Evolutionary conservation across 371 early-diverging fungal species (phyloP).

Genomic region (Apophysomyces ossiformis): DNA sequence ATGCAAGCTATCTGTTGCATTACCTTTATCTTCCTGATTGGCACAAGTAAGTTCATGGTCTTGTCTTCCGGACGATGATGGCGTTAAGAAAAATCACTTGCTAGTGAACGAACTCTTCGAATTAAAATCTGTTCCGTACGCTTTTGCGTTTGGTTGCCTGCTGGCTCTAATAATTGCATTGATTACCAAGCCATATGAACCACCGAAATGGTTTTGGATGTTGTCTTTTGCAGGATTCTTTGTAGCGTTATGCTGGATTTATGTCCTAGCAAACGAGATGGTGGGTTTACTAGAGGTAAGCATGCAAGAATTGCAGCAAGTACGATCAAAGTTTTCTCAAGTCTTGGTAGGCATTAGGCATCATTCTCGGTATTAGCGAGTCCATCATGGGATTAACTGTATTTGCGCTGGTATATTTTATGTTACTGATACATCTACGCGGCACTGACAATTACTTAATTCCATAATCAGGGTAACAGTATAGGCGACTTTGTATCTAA

Average conservation of each 20-base stretch:
- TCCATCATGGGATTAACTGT: slow-evolving; percentile 85
- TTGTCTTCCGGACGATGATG: neutral
- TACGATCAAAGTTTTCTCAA: neutral
- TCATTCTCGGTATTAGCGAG: slow-evolving; percentile 75
- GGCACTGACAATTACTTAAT: neutral
- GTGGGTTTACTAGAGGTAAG: slow-evolving; percentile 64
- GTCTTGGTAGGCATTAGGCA: slow-evolving; percentile 62
- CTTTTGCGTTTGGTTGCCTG: slow-evolving; percentile 30
- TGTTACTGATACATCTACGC: neutral
- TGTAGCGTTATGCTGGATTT: slow-evolving; percentile 80
- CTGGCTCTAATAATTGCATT: slow-evolving; percentile 22
- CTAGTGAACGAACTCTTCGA: slow-evolving; percentile 25
- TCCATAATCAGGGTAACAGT: slow-evolving; percentile 69
- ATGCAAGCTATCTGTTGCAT: slow-evolving; percentile 44
- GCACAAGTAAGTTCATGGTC: slow-evolving; percentile 34
- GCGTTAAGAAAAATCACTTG: neutral
- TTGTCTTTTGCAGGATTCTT: slow-evolving; percentile 74
- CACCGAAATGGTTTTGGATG: slow-evolving; percentile 48
- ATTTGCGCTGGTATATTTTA: slow-evolving; percentile 71
- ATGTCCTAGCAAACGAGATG: slow-evolving; percentile 78
- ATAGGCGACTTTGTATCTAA: slow-evolving; percentile 86
- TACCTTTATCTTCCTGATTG: slow-evolving; percentile 43
- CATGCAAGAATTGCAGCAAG: too few relatives aligned
- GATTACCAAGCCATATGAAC: slow-evolving; percentile 30
- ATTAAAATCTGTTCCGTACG: neutral